phyloP scores from a whole-genome alignment of 495 filamentous ascomycete species.

The Elasticomyces elasticus region DNA sequence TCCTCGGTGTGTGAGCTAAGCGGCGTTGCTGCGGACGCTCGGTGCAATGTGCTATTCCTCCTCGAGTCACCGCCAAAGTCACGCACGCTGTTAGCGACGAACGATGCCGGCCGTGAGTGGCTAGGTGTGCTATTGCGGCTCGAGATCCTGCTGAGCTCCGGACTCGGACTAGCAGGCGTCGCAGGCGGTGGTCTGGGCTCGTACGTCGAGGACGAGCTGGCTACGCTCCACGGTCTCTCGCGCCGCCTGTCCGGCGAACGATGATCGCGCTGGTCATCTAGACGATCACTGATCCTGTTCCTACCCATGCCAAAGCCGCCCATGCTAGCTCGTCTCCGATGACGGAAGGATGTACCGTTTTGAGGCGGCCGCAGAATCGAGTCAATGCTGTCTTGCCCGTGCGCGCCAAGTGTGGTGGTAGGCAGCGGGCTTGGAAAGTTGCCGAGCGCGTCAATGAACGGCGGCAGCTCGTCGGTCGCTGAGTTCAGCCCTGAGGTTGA shows the following conservation, averaged over 20 bases:
- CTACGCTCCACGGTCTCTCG: slow-evolving; percentile 21
- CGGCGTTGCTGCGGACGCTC: slow-evolving; percentile 14
- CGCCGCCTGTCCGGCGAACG: slow-evolving; percentile 31
- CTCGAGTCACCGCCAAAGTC: slow-evolving; percentile 15
- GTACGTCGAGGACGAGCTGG: slow-evolving; percentile 12
- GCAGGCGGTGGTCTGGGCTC: slow-evolving; percentile 59
- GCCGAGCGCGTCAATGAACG: slow-evolving; percentile 52
- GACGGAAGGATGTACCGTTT: slow-evolving; percentile 41
- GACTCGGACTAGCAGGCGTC: slow-evolving; percentile 53
- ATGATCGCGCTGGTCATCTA: slow-evolving; percentile 37
- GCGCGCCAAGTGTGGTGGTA: slow-evolving; percentile 19
- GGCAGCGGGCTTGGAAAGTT: slow-evolving; percentile 35
- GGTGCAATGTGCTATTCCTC: slow-evolving; percentile 18
- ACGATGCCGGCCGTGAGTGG: slow-evolving; percentile 41
- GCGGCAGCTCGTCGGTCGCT: slow-evolving; percentile 41
- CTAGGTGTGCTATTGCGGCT: slow-evolving; percentile 38
- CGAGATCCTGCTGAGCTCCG: slow-evolving; percentile 47
- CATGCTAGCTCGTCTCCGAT: slow-evolving; percentile 43
- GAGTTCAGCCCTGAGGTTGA: slow-evolving; percentile 34
- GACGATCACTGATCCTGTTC: slow-evolving; percentile 14
- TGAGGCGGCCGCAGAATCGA: slow-evolving; percentile 31
- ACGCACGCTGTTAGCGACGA: slow-evolving; percentile 27
- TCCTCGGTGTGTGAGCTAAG: slow-evolving; percentile 21
- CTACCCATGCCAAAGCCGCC: slow-evolving; percentile 35
- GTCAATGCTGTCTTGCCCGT: slow-evolving; percentile 27